Evolutionary conservation across 2,329 filamentous ascomycete species (phyloP).

Genomic region (Diplodia seriata): DNA sequence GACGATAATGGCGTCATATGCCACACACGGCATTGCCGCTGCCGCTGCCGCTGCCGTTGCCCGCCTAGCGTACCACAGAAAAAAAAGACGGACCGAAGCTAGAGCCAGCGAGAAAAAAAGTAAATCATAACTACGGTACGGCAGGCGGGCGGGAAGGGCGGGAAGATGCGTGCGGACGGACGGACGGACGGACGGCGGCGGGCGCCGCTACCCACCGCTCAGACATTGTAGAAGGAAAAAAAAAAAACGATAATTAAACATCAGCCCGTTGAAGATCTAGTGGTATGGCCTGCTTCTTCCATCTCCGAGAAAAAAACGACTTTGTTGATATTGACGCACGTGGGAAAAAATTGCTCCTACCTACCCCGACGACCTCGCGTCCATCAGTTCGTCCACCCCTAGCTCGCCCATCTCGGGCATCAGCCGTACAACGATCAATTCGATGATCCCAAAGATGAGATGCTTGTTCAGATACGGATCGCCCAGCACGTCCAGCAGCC

Average conservation of each 20-base stretch:
- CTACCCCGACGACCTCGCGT: slow-evolving; percentile 65
- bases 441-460: slow-evolving; percentile 80
- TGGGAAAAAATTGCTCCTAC: slow-evolving; percentile 30
- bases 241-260: not conserved
- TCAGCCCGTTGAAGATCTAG: not conserved
- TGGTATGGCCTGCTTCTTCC: too few relatives aligned
- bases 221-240: not conserved
- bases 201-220: not conserved
- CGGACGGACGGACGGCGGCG: slow-evolving; percentile 3
- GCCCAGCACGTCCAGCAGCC: slow-evolving; percentile 74
- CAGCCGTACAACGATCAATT: slow-evolving; percentile 79
- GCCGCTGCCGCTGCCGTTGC: too few relatives aligned
- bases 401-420: slow-evolving; percentile 83
- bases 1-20: not conserved
- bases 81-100: not conserved
- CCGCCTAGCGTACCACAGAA: slow-evolving; percentile 6
- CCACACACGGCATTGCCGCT: not conserved
- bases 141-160: not conserved
- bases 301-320: not conserved
- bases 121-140: slow-evolving; percentile 7
- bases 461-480: slow-evolving; percentile 94
- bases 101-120: slow-evolving; percentile 1
- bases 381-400: slow-evolving; percentile 74
- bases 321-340: not conserved
- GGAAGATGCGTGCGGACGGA: not conserved